A percentile compares a stretch with the other conserved stretches of the same genome.
Conservation (phyloP, 2,329 filamentous ascomycete genomes). For the Aspergillus chevalieri region DNA sequence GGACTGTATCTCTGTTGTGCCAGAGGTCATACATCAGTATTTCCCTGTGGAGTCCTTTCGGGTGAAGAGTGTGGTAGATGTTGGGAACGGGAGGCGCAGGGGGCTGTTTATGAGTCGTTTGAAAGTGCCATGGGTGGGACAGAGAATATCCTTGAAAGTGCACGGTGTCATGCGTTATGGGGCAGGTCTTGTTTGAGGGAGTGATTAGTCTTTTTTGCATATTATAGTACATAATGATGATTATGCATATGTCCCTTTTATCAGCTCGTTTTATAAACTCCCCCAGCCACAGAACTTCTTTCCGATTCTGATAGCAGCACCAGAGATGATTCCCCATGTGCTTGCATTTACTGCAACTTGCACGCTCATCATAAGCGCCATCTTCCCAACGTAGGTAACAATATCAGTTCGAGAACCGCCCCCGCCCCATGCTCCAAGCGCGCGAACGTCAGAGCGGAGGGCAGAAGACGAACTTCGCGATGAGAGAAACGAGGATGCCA, state of each 20-base stretch:
- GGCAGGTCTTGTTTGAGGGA: conserved; percentile 14
- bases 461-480: conserved; percentile 17
- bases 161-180: conserved; percentile 31
- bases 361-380: conserved; percentile 32
- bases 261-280: conserved; percentile 12
- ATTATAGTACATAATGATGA: conserved; percentile 1
- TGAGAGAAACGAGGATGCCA: conserved; percentile 33
- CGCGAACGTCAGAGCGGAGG: conserved; percentile 25
- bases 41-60: conserved; percentile 21
- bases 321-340: conserved; percentile 34
- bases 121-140: conserved; percentile 28
- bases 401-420: conserved; percentile 25
- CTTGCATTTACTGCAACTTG: conserved; percentile 32
- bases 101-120: conserved; percentile 14
- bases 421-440: conserved; percentile 29
- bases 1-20: conserved; percentile 34
- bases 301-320: conserved; percentile 34
- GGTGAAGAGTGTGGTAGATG: conserved; percentile 17
- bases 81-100: conserved; percentile 15
- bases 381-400: conserved; percentile 30
- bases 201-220: conserved; percentile 5
- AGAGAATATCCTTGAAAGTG: conserved; percentile 30
- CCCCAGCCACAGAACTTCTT: conserved; percentile 38
- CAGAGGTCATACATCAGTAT: conserved; percentile 33
- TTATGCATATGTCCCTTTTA: neutral